Conservation (phyloP, 2,329 filamentous ascomycete species). For the Aspergillus jensenii region DNA sequence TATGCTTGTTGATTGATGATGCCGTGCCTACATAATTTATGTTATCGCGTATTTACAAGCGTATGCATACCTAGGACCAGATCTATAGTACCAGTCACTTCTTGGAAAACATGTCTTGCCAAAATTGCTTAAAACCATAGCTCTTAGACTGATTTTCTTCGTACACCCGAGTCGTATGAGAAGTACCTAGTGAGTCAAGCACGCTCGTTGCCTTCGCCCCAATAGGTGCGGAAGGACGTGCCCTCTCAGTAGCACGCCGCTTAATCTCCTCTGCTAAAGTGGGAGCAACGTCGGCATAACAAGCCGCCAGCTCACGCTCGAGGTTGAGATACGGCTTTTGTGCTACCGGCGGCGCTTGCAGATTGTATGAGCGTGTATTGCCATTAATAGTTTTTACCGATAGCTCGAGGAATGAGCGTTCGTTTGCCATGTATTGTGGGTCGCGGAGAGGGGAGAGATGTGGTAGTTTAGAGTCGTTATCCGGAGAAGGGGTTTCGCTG, state of each 20-base stretch:
- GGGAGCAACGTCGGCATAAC: slow-evolving; percentile 84
- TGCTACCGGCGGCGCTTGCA: slow-evolving; percentile 88
- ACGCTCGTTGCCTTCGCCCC: slow-evolving; percentile 49
- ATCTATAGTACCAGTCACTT: slow-evolving; percentile 1
- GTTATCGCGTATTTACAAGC: background rate
- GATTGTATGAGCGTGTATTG: slow-evolving; percentile 83
- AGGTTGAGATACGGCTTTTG: slow-evolving; percentile 91
- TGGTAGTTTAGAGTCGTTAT: slow-evolving; percentile 27
- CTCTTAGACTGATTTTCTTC: slow-evolving; percentile 69
- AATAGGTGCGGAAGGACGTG: slow-evolving; percentile 36
- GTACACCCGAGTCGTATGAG: slow-evolving; percentile 58
- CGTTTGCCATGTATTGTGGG: slow-evolving; percentile 68
- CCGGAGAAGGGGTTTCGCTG: background rate
- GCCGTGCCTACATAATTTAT: background rate
- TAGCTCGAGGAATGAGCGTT: slow-evolving; percentile 72
- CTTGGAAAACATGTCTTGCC: slow-evolving; percentile 71
- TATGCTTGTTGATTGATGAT: background rate
- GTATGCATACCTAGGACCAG: too few relatives aligned
- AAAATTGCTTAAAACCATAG: slow-evolving; percentile 88
- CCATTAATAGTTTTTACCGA: slow-evolving; percentile 76
- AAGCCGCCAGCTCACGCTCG: slow-evolving; percentile 75
- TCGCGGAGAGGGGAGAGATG: slow-evolving; percentile 72
- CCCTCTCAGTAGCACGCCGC: slow-evolving; percentile 59
- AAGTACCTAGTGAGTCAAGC: slow-evolving; percentile 59
- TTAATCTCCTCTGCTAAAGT: slow-evolving; percentile 70